Evolutionary conservation across 2,329 filamentous ascomycete genomes (phyloP).

Genomic region (Sarocladiaceae sp.): DNA sequence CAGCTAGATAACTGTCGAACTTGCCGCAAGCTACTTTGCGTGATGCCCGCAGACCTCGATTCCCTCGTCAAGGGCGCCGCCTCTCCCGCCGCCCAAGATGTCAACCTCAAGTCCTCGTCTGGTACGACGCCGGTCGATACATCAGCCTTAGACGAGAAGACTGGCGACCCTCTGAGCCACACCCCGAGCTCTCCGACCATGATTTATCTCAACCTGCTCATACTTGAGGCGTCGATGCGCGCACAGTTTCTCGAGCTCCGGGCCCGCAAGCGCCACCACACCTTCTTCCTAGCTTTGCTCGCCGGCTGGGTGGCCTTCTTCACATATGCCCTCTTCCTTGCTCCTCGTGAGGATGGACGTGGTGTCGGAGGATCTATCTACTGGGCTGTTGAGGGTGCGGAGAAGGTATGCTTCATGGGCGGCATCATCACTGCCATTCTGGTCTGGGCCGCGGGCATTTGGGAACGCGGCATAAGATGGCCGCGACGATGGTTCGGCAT

Average conservation of each 20-base stretch:
- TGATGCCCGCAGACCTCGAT: constrained; percentile 69
- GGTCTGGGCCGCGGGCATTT: constrained; percentile 93
- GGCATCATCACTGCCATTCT: constrained; percentile 82
- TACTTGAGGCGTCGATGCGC: constrained; percentile 90
- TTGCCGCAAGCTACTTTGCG: constrained; percentile 15
- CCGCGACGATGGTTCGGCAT: constrained; percentile 85
- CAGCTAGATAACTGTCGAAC: background rate
- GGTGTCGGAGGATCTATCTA: constrained; percentile 92
- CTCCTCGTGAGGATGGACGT: constrained; percentile 90
- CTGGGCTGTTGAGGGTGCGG: constrained; percentile 87
- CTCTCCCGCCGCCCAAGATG: constrained; percentile 57
- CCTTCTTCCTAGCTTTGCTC: constrained; percentile 82
- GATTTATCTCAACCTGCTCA: constrained; percentile 96
- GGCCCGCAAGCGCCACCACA: constrained; percentile 83
- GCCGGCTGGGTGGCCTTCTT: constrained; percentile 79
- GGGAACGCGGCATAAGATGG: constrained; percentile 93
- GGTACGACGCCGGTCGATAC: constrained; percentile 39
- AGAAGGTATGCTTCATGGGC: constrained; percentile 89
- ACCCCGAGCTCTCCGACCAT: constrained; percentile 89
- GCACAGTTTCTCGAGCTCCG: constrained; percentile 90
- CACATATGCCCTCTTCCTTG: constrained; percentile 85
- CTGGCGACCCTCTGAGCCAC: constrained; percentile 69
- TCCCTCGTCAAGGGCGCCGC: constrained; percentile 90
- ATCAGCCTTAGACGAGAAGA: constrained; percentile 33
- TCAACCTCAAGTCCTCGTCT: constrained; percentile 37